phyloP scores from a whole-genome alignment of 2,329 filamentous ascomycete species.

The Zymoseptoria crescenta region DNA sequence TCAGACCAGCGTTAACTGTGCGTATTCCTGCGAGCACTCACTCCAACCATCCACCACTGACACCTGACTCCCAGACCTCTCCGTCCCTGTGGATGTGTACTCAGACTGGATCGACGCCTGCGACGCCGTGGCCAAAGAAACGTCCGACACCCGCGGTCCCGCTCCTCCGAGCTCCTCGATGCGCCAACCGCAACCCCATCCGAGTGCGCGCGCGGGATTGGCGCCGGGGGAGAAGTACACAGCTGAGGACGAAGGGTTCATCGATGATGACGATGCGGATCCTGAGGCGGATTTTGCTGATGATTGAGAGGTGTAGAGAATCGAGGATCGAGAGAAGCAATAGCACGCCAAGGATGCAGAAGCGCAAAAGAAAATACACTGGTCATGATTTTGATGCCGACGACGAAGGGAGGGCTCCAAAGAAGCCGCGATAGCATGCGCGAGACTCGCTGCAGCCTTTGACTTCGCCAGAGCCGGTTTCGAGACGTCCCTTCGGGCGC shows the following conservation, averaged over 20 bases:
- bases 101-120: constrained; percentile 98
- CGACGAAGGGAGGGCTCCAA: neutral
- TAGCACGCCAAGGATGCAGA: neutral
- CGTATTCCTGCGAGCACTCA: neutral
- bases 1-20: constrained; percentile 89
- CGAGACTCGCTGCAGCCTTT: neutral
- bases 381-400: neutral
- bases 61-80: constrained; percentile 59
- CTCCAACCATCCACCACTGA: constrained; percentile 2
- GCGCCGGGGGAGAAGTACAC: constrained; percentile 26
- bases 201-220: constrained; percentile 13
- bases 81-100: constrained; percentile 88
- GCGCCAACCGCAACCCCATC: constrained; percentile 5
- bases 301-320: constrained; percentile 2
- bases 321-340: neutral
- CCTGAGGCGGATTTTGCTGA: constrained; percentile 29
- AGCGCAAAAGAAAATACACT: neutral
- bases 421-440: neutral
- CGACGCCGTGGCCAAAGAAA: constrained; percentile 60
- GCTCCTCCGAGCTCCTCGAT: constrained; percentile 2
- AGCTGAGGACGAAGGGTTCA: constrained; percentile 28
- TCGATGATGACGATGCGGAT: constrained; percentile 31
- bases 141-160: constrained; percentile 23
- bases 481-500: neutral
- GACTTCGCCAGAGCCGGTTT: neutral